These are phyloP conservation scores for Ophiostoma australiae DNA, from an alignment of 2,329 filamentous ascomycete species.

Conservation along the genomic window DNA sequence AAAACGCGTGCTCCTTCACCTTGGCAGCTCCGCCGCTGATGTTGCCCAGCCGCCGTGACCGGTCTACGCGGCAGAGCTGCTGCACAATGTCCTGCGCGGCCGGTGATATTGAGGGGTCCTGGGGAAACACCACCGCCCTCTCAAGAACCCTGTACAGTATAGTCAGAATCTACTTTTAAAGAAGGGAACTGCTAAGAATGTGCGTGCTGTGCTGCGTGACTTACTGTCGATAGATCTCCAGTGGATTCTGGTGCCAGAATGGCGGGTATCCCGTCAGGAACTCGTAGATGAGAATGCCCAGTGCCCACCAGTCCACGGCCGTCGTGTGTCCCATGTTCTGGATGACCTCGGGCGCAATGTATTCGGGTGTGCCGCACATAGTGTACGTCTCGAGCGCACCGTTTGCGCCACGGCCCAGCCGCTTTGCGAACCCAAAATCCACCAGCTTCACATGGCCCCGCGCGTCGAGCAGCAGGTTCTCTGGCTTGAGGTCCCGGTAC, in stretches of 20 bases:
- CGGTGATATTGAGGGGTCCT: slow-evolving; percentile 58
- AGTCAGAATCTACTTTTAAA: neutral
- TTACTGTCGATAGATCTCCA: slow-evolving; percentile 78
- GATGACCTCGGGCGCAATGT: slow-evolving; percentile 79
- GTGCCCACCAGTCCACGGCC: slow-evolving; percentile 82
- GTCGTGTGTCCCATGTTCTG: slow-evolving; percentile 72
- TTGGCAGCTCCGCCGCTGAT: slow-evolving; percentile 66
- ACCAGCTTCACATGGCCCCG: slow-evolving; percentile 78
- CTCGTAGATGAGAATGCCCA: slow-evolving; percentile 79
- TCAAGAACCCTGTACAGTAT: slow-evolving; percentile 61
- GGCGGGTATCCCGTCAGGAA: slow-evolving; percentile 80
- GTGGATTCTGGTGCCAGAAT: slow-evolving; percentile 81
- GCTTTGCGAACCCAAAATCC: slow-evolving; percentile 81
- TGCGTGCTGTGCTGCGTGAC: slow-evolving; percentile 29
- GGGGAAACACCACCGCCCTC: slow-evolving; percentile 69
- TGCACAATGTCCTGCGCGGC: slow-evolving; percentile 71
- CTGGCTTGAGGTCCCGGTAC: slow-evolving; percentile 76
- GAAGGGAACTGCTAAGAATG: too few species aligned
- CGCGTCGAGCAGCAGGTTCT: slow-evolving; percentile 73
- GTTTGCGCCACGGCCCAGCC: slow-evolving; percentile 53
- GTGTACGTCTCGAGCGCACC: slow-evolving; percentile 64
- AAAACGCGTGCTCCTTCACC: slow-evolving; percentile 74
- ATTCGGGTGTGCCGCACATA: slow-evolving; percentile 77
- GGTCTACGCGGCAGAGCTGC: slow-evolving; percentile 72
- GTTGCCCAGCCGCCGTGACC: slow-evolving; percentile 72